Conservation (phyloP, 305 asterid genomes). For the Striga hermonthica region DNA sequence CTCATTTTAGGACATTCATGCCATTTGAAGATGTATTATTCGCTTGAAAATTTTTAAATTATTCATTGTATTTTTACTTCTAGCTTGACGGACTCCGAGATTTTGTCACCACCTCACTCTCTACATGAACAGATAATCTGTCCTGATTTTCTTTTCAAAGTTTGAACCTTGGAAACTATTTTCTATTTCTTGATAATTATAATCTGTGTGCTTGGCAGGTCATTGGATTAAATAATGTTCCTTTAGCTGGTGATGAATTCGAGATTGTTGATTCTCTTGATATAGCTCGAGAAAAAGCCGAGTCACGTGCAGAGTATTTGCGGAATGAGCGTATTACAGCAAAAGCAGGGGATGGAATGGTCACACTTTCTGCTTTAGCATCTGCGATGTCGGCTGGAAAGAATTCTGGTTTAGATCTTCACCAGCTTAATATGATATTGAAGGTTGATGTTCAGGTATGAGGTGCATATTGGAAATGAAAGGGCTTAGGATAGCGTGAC, state of each 20-base stretch:
- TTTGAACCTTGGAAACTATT: background rate
- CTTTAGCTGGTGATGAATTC: slow-evolving; percentile 96
- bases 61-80: background rate
- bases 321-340: slow-evolving; percentile 78
- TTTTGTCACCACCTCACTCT: slow-evolving; percentile 1
- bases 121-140: background rate
- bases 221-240: slow-evolving; percentile 86
- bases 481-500: slow-evolving; percentile 14
- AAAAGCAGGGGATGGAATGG: slow-evolving; percentile 93
- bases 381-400: slow-evolving; percentile 87
- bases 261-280: slow-evolving; percentile 87
- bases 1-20: background rate
- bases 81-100: background rate
- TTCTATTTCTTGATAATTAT: slow-evolving; percentile 27
- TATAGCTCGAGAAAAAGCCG: slow-evolving; percentile 81
- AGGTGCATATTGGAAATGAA: slow-evolving; percentile 6
- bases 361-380: slow-evolving; percentile 91
- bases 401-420: slow-evolving; percentile 78
- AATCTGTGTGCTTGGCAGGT: slow-evolving; percentile 52
- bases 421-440: slow-evolving; percentile 85
- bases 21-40: slow-evolving; percentile 2
- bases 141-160: background rate
- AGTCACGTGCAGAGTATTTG: slow-evolving; percentile 56
- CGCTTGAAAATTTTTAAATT: background rate
- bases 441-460: slow-evolving; percentile 97